Evolutionary conservation across 208 protist genomes (phyloP).

Genomic region (Porcisia hertigi): DNA sequence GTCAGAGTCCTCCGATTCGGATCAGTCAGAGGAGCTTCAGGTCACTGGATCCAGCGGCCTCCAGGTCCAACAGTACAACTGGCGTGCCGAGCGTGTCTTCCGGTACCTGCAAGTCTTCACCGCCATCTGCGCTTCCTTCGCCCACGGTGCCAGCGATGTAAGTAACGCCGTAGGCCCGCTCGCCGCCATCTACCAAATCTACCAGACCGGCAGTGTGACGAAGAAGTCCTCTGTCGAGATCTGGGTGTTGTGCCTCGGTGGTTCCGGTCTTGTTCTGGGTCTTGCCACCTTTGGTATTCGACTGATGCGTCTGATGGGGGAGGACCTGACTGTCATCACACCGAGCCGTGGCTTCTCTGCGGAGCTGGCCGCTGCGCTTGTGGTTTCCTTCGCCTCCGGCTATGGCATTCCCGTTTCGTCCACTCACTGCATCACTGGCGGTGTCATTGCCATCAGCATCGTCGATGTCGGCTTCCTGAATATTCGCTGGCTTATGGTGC

Average conservation of each 20-base stretch:
- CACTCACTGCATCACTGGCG: slow-evolving; percentile 89
- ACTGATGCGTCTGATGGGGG: slow-evolving; percentile 64
- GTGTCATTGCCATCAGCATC: slow-evolving; percentile 72
- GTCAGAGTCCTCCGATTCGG: slow-evolving; percentile 6
- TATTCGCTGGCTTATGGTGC: slow-evolving; percentile 62
- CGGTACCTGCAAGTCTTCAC: slow-evolving; percentile 78
- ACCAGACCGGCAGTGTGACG: slow-evolving; percentile 31
- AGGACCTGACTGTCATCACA: slow-evolving; percentile 69
- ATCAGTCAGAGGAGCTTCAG: not conserved
- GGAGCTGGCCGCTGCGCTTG: slow-evolving; percentile 60
- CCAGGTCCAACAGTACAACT: slow-evolving; percentile 34
- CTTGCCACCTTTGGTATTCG: slow-evolving; percentile 63
- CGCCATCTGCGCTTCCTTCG: slow-evolving; percentile 68
- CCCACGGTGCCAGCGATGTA: slow-evolving; percentile 75
- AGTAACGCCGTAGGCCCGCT: slow-evolving; percentile 72
- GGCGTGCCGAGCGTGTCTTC: slow-evolving; percentile 59
- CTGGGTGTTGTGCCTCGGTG: slow-evolving; percentile 66
- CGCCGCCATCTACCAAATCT: slow-evolving; percentile 65
- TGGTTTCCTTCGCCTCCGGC: slow-evolving; percentile 69
- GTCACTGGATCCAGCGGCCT: slow-evolving; percentile 12
- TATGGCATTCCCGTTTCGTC: slow-evolving; percentile 83
- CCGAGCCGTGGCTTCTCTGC: slow-evolving; percentile 61
- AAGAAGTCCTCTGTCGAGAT: slow-evolving; percentile 31
- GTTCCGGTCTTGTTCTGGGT: slow-evolving; percentile 58
- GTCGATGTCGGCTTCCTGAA: slow-evolving; percentile 55